Percentiles rank a stretch among this genome's conserved stretches.
These are phyloP conservation scores for Raffaelea deltoideospora DNA, from an alignment of 2,329 filamentous ascomycete genomes.

Conservation along the genomic window DNA sequence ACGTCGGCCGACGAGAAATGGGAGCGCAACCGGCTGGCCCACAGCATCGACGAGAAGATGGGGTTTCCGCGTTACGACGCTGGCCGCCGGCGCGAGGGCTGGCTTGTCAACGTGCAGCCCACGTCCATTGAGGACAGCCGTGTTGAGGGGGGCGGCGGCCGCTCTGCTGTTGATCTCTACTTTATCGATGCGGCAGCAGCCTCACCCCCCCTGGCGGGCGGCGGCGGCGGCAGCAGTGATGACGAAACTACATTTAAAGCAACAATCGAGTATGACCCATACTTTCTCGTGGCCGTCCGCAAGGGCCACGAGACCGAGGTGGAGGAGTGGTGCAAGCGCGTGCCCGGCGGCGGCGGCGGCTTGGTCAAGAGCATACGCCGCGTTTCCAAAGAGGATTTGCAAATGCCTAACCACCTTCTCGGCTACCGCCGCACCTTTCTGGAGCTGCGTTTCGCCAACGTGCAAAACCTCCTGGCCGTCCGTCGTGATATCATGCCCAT, in stretches of 20 bases:
- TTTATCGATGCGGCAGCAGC: slow-evolving; percentile 63
- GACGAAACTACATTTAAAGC: slow-evolving; percentile 88
- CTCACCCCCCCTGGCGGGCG: too few relatives aligned
- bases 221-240: slow-evolving; percentile 93
- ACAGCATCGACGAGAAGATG: slow-evolving; percentile 88
- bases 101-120: slow-evolving; percentile 90
- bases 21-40: slow-evolving; percentile 68
- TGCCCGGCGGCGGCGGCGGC: slow-evolving; percentile 61
- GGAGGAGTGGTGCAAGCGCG: slow-evolving; percentile 80
- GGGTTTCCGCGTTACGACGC: slow-evolving; percentile 87
- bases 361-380: slow-evolving; percentile 63
- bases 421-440: slow-evolving; percentile 83
- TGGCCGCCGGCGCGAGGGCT: slow-evolving; percentile 65
- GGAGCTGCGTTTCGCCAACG: slow-evolving; percentile 75
- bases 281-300: slow-evolving; percentile 84
- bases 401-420: slow-evolving; percentile 88
- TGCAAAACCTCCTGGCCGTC: slow-evolving; percentile 71
- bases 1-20: slow-evolving; percentile 88
- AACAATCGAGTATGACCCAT: slow-evolving; percentile 89
- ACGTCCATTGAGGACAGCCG: slow-evolving; percentile 79
- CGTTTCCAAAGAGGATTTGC: slow-evolving; percentile 83
- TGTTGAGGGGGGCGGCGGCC: slow-evolving; percentile 68
- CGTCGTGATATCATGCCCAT: slow-evolving; percentile 74
- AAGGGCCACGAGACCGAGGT: slow-evolving; percentile 81
- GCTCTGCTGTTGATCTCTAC: slow-evolving; percentile 89